A percentile compares a stretch with the other conserved stretches of the same genome.
Evolutionary conservation across 31 red algal species (phyloP).

Genomic region (Bonnemaisonia californica): DNA sequence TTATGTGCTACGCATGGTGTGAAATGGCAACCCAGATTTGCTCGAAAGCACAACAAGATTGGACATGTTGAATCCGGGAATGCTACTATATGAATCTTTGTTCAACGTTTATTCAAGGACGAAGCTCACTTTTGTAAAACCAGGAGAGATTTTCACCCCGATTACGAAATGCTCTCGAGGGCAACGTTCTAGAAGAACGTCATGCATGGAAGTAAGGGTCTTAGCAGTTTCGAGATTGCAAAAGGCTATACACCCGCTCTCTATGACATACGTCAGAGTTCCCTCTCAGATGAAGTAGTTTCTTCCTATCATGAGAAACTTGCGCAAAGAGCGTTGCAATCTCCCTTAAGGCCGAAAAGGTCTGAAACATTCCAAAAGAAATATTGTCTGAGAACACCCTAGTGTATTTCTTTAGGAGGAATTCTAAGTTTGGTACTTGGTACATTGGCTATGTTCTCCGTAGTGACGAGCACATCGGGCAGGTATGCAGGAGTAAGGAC

Average conservation of each 20-base stretch:
- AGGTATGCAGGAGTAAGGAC: neutral
- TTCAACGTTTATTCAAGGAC: slow-evolving; percentile 21
- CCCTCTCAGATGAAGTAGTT: neutral
- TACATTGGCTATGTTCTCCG: neutral
- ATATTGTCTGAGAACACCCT: neutral
- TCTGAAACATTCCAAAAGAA: neutral
- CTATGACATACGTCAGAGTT: neutral
- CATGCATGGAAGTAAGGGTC: neutral
- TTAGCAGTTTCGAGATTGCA: slow-evolving; percentile 9
- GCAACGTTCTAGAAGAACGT: slow-evolving; percentile 13
- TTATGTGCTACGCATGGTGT: neutral
- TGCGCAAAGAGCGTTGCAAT: neutral
- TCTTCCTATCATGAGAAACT: slow-evolving; percentile 1
- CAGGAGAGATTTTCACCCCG: neutral
- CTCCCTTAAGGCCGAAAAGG: neutral
- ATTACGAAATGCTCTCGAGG: slow-evolving; percentile 3
- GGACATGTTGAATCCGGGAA: neutral
- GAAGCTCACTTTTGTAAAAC: neutral
- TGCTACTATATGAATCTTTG: neutral
- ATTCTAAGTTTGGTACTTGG: neutral
- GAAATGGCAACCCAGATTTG: neutral
- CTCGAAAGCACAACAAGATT: neutral
- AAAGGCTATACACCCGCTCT: neutral
- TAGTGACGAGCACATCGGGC: neutral
- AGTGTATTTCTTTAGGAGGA: slow-evolving; percentile 9